Percentiles rank a stretch among this genome's conserved stretches.
These are phyloP conservation scores for Colletotrichum kahawae DNA, from an alignment of 2,329 filamentous ascomycete species.

Conservation along the genomic window DNA sequence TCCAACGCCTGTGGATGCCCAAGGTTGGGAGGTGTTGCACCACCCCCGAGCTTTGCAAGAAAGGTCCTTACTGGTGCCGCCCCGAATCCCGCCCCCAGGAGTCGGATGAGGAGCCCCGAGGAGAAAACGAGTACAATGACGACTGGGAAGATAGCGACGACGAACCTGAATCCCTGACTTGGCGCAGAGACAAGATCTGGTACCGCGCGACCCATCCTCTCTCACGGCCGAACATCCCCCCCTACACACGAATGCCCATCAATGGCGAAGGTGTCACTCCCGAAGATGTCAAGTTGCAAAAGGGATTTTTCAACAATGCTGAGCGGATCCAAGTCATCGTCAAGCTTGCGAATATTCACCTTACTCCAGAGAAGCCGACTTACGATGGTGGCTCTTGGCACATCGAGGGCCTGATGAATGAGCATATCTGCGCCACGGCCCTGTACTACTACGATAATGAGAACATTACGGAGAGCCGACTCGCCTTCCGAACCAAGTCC, in stretches of 20 bases:
- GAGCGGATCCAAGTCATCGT: constrained; percentile 64
- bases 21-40: constrained; percentile 25
- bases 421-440: constrained; percentile 67
- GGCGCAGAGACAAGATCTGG: constrained; percentile 30
- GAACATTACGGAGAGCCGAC: constrained; percentile 59
- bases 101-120: constrained; percentile 27
- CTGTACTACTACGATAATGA: constrained; percentile 66
- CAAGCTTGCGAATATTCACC: constrained; percentile 65
- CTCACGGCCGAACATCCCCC: constrained; percentile 7
- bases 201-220: constrained; percentile 29
- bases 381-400: constrained; percentile 62
- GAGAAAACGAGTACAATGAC: constrained; percentile 23
- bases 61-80: constrained; percentile 13
- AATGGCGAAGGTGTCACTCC: background rate
- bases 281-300: constrained; percentile 28
- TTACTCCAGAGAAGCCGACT: constrained; percentile 60
- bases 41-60: constrained; percentile 22
- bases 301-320: constrained; percentile 32
- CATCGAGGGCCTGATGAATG: constrained; percentile 61
- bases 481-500: constrained; percentile 54
- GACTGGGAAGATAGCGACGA: background rate
- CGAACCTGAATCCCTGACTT: constrained; percentile 21
- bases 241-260: background rate
- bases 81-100: constrained; percentile 27
- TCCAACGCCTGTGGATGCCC: constrained; percentile 27